phyloP scores from a whole-genome alignment of 768 basidiomycete genomes.

The Porphyrellus cyaneotinctus region DNA sequence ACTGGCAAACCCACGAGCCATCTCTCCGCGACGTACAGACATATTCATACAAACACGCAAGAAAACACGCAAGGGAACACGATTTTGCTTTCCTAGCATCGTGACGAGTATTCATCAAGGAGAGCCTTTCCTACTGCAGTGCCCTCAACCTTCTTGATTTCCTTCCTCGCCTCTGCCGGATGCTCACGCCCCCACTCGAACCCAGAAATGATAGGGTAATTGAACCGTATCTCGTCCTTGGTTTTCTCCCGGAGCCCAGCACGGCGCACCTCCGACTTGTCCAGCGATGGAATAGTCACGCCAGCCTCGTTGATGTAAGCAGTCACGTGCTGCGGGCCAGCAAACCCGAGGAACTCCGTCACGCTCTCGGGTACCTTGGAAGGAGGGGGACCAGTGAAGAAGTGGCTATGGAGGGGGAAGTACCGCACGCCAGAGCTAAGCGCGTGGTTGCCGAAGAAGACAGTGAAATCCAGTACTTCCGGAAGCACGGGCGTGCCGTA shows the following conservation, averaged over 20 bases:
- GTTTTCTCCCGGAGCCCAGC: neutral
- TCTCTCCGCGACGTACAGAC: no score
- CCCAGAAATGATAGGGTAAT: conserved; percentile 3
- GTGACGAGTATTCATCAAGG: neutral
- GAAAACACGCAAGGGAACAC: neutral
- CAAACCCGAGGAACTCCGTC: neutral
- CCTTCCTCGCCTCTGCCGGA: conserved; percentile 1
- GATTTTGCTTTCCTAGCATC: neutral
- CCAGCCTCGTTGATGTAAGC: neutral
- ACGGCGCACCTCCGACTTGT: no score
- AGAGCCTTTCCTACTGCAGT: neutral
- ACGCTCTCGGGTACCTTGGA: neutral
- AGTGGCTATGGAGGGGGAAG: conserved; percentile 6
- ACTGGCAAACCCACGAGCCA: no score
- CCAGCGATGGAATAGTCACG: neutral
- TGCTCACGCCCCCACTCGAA: conserved; percentile 15
- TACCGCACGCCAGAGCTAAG: neutral
- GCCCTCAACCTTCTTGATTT: neutral
- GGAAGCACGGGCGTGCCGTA: conserved; percentile 2
- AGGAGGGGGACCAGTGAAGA: neutral
- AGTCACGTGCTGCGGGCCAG: neutral
- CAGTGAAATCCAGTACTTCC: neutral
- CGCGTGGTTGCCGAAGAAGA: neutral
- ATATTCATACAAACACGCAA: neutral
- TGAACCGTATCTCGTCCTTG: neutral